Evolutionary conservation across 2,329 filamentous ascomycete species (phyloP).

Genomic region (Cadophora luteo-olivacea): DNA sequence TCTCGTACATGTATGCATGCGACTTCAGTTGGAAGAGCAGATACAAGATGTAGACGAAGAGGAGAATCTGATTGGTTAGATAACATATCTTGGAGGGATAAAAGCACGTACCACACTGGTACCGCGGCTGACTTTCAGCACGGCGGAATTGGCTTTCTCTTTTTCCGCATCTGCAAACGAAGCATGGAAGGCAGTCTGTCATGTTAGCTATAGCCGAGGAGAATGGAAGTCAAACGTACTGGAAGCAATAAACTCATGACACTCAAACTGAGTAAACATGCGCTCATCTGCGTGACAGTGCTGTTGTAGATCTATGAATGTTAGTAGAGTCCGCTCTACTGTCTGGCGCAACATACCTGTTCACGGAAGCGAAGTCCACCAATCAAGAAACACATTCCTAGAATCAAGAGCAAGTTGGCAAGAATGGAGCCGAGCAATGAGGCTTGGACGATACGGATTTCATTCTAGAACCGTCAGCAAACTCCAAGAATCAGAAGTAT

Average conservation of each 20-base stretch:
- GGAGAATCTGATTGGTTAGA: conserved; percentile 86
- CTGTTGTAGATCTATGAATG: conserved; percentile 80
- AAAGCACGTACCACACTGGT: conserved; percentile 66
- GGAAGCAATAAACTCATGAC: conserved; percentile 89
- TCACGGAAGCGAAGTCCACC: conserved; percentile 88
- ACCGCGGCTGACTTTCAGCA: conserved; percentile 20
- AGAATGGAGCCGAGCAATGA: conserved; percentile 89
- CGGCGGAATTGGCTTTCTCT: conserved; percentile 64
- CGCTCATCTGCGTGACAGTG: conserved; percentile 95
- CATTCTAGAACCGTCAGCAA: conserved; percentile 57
- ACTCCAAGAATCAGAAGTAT: neutral
- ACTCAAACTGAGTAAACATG: conserved; percentile 86
- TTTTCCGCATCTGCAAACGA: conserved; percentile 43
- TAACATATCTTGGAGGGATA: conserved; percentile 71
- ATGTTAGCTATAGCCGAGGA: conserved; percentile 14
- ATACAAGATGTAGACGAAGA: conserved; percentile 78
- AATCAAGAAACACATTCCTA: conserved; percentile 90
- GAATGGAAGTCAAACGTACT: conserved; percentile 52
- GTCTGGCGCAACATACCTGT: conserved; percentile 60
- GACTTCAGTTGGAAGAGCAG: conserved; percentile 80
- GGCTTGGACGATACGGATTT: conserved; percentile 91
- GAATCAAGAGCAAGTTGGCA: conserved; percentile 84
- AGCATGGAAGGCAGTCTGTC: conserved; percentile 73
- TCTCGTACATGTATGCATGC: conserved; percentile 80
- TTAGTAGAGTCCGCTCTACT: conserved; percentile 21